Evolutionary conservation across 495 filamentous ascomycete species (phyloP).

Genomic region (Tuber aestivum): DNA sequence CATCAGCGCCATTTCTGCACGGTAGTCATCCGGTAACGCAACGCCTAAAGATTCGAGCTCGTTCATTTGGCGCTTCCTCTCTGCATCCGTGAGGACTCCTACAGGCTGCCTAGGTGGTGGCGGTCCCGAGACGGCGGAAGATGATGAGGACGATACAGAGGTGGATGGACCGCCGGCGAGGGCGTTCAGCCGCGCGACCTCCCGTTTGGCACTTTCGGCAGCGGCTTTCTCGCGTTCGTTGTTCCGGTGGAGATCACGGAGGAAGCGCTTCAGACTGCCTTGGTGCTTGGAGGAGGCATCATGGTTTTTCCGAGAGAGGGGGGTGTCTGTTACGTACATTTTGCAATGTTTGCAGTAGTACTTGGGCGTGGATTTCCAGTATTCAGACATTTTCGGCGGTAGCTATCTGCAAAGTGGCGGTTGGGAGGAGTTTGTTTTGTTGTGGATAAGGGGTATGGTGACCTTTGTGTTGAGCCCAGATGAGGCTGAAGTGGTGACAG

Average conservation of each 20-base stretch:
- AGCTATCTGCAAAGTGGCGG: not conserved
- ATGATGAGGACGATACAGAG: conserved; percentile 30
- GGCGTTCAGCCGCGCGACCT: conserved; percentile 80
- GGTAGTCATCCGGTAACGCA: conserved; percentile 70
- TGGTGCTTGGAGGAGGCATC: conserved; percentile 87
- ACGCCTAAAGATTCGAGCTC: conserved; percentile 86
- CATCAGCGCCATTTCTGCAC: conserved; percentile 75
- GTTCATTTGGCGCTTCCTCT: conserved; percentile 75
- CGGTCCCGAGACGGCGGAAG: conserved; percentile 19
- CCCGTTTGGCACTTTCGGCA: conserved; percentile 71
- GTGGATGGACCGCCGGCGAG: conserved; percentile 49
- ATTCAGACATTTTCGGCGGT: conserved; percentile 69
- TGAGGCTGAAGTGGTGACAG: conserved; percentile 10
- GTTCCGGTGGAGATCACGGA: conserved; percentile 75
- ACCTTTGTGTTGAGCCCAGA: not conserved
- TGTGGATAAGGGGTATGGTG: not conserved
- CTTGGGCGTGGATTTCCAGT: conserved; percentile 95
- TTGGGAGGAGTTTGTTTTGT: not conserved
- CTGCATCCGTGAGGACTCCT: conserved; percentile 52
- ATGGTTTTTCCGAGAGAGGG: conserved; percentile 81
- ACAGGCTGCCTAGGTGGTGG: conserved; percentile 17
- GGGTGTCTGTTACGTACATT: conserved; percentile 84
- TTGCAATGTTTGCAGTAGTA: conserved; percentile 98
- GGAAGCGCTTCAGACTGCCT: conserved; percentile 76
- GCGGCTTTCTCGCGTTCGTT: conserved; percentile 74